Evolutionary conservation across 768 basidiomycete species (phyloP).

Genomic region (Suillus fuscotomentosus): DNA sequence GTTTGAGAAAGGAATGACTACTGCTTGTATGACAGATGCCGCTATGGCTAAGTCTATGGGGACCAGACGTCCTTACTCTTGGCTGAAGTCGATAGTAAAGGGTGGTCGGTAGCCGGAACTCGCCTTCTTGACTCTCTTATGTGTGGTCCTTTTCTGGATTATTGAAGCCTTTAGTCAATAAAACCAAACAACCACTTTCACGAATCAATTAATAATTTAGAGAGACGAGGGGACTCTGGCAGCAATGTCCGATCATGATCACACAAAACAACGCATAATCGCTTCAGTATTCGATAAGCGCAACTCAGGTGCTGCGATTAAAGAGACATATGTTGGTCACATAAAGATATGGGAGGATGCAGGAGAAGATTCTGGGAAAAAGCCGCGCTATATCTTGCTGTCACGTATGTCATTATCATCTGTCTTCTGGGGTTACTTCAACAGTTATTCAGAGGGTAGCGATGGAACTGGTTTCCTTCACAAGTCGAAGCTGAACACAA

Average conservation of each 20-base stretch:
- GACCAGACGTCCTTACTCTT: constrained; percentile 1
- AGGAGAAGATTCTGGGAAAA: constrained; percentile 67
- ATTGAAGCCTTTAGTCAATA: constrained; percentile 22
- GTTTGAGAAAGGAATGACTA: constrained; percentile 10
- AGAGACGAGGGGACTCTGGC: neutral
- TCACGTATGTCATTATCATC: constrained; percentile 64
- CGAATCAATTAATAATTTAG: neutral
- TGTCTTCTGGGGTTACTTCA: constrained; percentile 1
- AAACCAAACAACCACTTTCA: constrained; percentile 14
- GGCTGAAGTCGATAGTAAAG: constrained; percentile 4
- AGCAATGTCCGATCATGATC: constrained; percentile 42
- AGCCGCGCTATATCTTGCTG: constrained; percentile 88
- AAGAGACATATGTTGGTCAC: constrained; percentile 84
- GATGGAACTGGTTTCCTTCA: constrained; percentile 76
- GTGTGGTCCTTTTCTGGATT: constrained; percentile 6
- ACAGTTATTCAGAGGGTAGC: constrained; percentile 45
- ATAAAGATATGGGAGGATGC: constrained; percentile 94
- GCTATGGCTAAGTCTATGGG: constrained; percentile 1
- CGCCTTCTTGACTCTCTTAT: constrained; percentile 6
- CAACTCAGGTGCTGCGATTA: constrained; percentile 58
- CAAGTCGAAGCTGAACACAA: constrained; percentile 95
- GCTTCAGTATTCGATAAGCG: constrained; percentile 79
- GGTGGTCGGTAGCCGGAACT: constrained; percentile 6
- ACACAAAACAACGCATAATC: constrained; percentile 71
- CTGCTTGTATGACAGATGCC: constrained; percentile 3